phyloP scores from a whole-genome alignment of 1,139 yeast species.

The Sugiyamaella neomexicana region DNA sequence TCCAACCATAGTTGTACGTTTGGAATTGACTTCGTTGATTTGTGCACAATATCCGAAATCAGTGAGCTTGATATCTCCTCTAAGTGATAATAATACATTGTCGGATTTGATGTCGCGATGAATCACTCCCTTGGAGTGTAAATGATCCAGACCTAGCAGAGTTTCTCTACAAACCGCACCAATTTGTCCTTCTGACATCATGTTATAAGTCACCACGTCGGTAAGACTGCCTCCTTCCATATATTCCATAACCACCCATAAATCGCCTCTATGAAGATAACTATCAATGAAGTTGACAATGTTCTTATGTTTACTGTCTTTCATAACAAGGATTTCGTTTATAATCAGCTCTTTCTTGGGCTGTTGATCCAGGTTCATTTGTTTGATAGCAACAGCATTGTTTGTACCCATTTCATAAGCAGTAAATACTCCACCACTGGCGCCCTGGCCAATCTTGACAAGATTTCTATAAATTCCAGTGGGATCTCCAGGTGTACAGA shows the following conservation, averaged over 20 bases:
- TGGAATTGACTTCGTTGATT: conserved; percentile 77
- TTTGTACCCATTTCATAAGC: conserved; percentile 69
- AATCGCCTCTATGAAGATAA: conserved; percentile 61
- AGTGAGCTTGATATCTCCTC: conserved; percentile 85
- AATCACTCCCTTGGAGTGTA: conserved; percentile 91
- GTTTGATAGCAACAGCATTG: conserved; percentile 86
- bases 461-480: conserved; percentile 64
- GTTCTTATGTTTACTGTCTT: conserved; percentile 85
- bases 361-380: conserved; percentile 90
- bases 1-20: conserved; percentile 98
- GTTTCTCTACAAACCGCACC: conserved; percentile 96
- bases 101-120: conserved; percentile 97
- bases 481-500: conserved; percentile 91
- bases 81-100: conserved; percentile 76
- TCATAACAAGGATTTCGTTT: conserved; percentile 94
- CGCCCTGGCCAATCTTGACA: conserved; percentile 93
- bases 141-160: conserved; percentile 75
- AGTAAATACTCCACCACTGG: conserved; percentile 95
- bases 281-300: conserved; percentile 93
- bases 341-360: conserved; percentile 93
- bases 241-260: conserved; percentile 98
- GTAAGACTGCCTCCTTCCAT: conserved; percentile 98
- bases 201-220: conserved; percentile 91
- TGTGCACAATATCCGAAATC: conserved; percentile 89
- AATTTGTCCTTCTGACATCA: conserved; percentile 96